Base-by-base conservation (phyloP, 108 stramenopile genomes). In the Cyclotella kingstonii region DNA sequence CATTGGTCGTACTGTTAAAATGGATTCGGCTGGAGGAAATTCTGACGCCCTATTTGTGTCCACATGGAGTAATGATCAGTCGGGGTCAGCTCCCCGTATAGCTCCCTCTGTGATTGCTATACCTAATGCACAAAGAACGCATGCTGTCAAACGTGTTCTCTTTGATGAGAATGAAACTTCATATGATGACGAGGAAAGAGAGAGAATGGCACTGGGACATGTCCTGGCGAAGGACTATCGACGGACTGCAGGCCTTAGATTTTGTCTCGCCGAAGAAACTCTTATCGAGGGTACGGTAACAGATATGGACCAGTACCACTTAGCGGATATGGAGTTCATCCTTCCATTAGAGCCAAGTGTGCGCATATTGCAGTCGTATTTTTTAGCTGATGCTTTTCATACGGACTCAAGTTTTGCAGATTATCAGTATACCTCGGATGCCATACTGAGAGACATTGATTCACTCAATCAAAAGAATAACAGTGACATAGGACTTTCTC, bases 61-160 rank as follows among this genome's bases (percentile, higher is more conserved):
- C 41, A 23, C 31, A n/a, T 39, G 19, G 47, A 41, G 42, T 45
- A 22, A 9, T 14, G 2, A 60, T 43, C 9, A 30, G 19, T 19
- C 9, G 25, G 25, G 34, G 6, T 38, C 39, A 4, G 51, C 71
- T 14, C 63, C 71, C 18, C 44, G 51, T 44, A 57, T 63, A 31
- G 62, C 71, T 29, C 71, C 71, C 7, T 73, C 71, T 9, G 65
- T 73, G 63, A 30, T 64, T 52, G 56, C 30, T 23, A 73, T 73
- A 33, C 71, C 71, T 5, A 30, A 49, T 14, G 30, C 3, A 25
- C 47, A 46, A 15, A 26, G 55, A 11, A 22, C 49, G 51, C 10
- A 28, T 6, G 45, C 39, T 1, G 31, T 57, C 30, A 39, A 71
- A 18, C 36, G 51, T 10, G 70, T 54, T 10, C 25, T 63, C 11